These are phyloP conservation scores for Xylaria flabelliformis DNA, from an alignment of 495 filamentous ascomycete species.

Conservation along the genomic window DNA sequence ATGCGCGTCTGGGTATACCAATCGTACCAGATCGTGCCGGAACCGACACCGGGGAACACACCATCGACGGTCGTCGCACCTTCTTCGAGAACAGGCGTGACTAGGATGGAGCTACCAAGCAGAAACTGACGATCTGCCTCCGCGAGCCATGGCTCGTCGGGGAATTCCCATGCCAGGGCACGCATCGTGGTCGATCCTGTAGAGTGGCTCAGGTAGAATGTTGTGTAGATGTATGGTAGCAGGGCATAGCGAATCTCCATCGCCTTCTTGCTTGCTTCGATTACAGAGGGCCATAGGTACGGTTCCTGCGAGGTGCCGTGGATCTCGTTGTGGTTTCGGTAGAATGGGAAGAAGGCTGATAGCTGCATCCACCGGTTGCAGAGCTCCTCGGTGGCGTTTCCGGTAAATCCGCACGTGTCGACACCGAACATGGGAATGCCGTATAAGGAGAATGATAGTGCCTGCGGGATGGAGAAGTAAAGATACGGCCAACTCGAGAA, in stretches of 20 bases:
- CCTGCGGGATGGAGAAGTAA: constrained; percentile 83
- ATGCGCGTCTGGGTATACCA: constrained; percentile 73
- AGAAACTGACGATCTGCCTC: constrained; percentile 77
- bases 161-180: constrained; percentile 84
- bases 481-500: constrained; percentile 69
- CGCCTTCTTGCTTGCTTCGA: constrained; percentile 67
- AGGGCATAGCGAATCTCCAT: constrained; percentile 78
- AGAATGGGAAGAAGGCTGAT: constrained; percentile 86
- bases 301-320: constrained; percentile 73
- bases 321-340: constrained; percentile 80
- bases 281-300: constrained; percentile 74
- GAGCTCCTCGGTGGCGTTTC: constrained; percentile 74
- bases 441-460: constrained; percentile 78
- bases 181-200: constrained; percentile 79
- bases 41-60: constrained; percentile 74
- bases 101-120: constrained; percentile 71
- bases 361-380: constrained; percentile 90
- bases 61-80: constrained; percentile 71
- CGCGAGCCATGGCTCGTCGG: constrained; percentile 73
- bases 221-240: constrained; percentile 83
- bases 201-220: constrained; percentile 72
- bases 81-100: constrained; percentile 74
- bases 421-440: constrained; percentile 89
- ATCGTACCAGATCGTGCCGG: constrained; percentile 76
- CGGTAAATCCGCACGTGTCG: constrained; percentile 81